phyloP scores from a whole-genome alignment of 495 filamentous ascomycete species.

The Letharia lupina region DNA sequence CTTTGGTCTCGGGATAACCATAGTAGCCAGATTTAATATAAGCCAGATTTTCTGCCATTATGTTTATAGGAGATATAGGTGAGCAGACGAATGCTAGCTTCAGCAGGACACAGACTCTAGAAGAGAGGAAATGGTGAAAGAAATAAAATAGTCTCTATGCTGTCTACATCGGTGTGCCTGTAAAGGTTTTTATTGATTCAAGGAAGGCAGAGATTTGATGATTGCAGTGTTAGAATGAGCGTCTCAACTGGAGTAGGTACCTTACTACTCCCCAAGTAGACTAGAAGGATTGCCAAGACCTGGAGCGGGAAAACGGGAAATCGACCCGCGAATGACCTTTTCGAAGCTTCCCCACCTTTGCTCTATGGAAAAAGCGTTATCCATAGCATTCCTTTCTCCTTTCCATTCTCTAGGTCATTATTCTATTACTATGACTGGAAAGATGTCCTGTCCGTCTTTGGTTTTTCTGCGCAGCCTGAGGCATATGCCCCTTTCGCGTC shows the following conservation, averaged over 20 bases:
- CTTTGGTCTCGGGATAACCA: constrained; percentile 38
- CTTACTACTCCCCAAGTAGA: too few relatives aligned
- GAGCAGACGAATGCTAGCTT: background rate
- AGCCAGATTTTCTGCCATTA: background rate
- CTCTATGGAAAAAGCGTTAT: background rate
- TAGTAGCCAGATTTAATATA: constrained; percentile 26
- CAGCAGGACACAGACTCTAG: background rate
- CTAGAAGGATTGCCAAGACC: background rate
- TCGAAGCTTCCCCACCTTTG: constrained; percentile 1
- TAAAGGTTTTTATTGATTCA: background rate
- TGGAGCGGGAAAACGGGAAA: constrained; percentile 2
- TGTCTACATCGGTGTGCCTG: background rate
- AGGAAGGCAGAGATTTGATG: background rate
- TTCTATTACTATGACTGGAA: constrained; percentile 1
- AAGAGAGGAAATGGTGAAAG: background rate
- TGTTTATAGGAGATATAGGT: background rate
- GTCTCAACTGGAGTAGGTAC: too few relatives aligned
- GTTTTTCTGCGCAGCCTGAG: constrained; percentile 8
- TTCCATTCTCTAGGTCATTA: background rate
- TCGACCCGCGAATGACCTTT: background rate
- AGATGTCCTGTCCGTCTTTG: constrained; percentile 2
- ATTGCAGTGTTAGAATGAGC: background rate
- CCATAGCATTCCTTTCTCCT: background rate
- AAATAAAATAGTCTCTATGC: background rate
- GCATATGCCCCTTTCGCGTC: background rate